These are phyloP conservation scores for Agastache rugosa DNA, from an alignment of 257 asterid species.

Conservation along the genomic window DNA sequence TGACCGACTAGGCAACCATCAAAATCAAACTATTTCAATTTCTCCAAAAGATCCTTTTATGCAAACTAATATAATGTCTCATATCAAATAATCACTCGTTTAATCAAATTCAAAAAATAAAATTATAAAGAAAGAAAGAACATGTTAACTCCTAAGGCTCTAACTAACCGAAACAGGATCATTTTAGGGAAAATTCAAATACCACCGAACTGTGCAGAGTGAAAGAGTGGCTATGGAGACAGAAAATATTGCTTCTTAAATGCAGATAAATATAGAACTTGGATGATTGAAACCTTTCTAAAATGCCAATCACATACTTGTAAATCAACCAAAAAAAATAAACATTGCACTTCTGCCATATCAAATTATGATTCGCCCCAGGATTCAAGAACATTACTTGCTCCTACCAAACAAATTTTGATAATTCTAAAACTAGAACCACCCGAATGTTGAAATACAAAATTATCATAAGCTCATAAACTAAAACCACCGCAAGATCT, in stretches of 20 bases:
- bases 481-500: neutral
- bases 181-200: neutral
- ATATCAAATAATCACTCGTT: neutral
- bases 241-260: neutral
- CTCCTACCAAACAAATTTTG: neutral
- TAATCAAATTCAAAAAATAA: too few relatives aligned
- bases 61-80: neutral
- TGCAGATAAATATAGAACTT: constrained; percentile 8
- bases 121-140: neutral
- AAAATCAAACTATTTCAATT: neutral
- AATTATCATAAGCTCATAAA: constrained; percentile 2
- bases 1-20: too few relatives aligned
- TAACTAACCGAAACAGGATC: neutral
- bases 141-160: neutral
- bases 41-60: neutral
- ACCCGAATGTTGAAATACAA: neutral
- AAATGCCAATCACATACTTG: constrained; percentile 15
- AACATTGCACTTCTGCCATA: neutral
- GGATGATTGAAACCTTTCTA: constrained; percentile 6
- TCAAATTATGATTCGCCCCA: constrained; percentile 6
- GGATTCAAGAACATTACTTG: neutral
- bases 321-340: neutral
- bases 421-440: constrained; percentile 22
- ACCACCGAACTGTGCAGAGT: neutral
- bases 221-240: neutral